phyloP scores from a whole-genome alignment of 176 grass and related monocot species.

The Hyparrhenia diplandra region DNA sequence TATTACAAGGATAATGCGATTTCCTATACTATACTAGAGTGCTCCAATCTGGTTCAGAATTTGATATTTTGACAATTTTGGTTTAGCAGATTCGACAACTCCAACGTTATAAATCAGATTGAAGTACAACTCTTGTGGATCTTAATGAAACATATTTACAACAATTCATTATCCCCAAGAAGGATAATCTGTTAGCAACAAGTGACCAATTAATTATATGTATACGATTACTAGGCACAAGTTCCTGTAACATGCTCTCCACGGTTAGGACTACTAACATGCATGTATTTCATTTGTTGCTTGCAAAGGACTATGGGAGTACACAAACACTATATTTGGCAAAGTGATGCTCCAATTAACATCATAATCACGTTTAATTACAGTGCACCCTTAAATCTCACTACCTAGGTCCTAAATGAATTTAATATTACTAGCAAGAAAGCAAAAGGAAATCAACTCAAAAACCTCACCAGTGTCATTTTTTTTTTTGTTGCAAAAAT shows the following conservation, averaged over 20 bases:
- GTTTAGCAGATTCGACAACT: neutral
- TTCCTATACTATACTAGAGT: neutral
- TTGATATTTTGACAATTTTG: neutral
- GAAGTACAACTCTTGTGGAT: neutral
- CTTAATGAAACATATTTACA: neutral
- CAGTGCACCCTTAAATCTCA: neutral
- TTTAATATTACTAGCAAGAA: constrained; percentile 1
- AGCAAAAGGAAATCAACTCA: neutral
- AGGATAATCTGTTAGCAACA: neutral
- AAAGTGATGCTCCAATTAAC: neutral
- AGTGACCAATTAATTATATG: neutral
- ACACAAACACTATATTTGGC: neutral
- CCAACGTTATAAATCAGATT: neutral
- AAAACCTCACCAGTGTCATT: neutral
- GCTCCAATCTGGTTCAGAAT: neutral
- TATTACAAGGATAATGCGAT: no score
- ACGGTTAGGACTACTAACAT: neutral
- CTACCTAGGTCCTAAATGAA: neutral
- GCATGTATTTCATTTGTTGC: neutral
- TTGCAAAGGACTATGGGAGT: neutral
- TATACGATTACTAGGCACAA: neutral
- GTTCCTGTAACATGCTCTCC: neutral
- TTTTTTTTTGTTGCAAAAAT: neutral
- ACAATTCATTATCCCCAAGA: neutral
- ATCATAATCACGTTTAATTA: neutral